Evolutionary conservation across 2,329 filamentous ascomycete species (phyloP).

Genomic region (Coleophoma eucalyptorum): DNA sequence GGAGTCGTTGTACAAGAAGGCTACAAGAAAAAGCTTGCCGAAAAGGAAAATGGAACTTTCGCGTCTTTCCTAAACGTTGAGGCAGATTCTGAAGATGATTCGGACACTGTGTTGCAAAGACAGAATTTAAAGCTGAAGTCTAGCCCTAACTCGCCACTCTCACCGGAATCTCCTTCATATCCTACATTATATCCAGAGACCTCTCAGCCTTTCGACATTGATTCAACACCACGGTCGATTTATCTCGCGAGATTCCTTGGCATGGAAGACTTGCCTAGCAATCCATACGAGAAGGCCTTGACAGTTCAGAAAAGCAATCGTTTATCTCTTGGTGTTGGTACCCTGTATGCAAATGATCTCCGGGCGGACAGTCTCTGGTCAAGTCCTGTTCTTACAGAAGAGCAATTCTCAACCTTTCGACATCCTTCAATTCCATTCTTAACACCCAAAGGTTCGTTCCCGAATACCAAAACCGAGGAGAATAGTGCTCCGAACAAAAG

Average conservation of each 20-base stretch:
- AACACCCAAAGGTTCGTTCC: not conserved
- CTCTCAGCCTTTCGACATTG: conserved; percentile 3
- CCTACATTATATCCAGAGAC: conserved; percentile 6
- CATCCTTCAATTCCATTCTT: not conserved
- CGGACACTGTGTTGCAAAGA: not conserved
- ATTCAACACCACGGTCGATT: not conserved
- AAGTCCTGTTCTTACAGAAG: conserved; percentile 3
- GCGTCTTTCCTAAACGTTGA: conserved; percentile 31
- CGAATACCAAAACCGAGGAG: not conserved
- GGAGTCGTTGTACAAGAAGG: conserved; percentile 68
- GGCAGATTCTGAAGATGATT: not conserved
- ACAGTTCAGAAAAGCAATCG: not conserved
- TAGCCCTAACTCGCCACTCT: conserved; percentile 6
- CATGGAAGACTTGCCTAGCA: conserved; percentile 2
- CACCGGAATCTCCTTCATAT: not conserved
- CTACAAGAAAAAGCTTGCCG: conserved; percentile 50
- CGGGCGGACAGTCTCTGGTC: conserved; percentile 14
- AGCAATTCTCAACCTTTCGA: not conserved
- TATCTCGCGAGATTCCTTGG: conserved; percentile 13
- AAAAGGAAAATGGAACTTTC: conserved; percentile 41
- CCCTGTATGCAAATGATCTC: conserved; percentile 14
- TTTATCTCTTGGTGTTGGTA: conserved; percentile 6
- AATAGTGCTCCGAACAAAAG: not conserved
- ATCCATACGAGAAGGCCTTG: not conserved
- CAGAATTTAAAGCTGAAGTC: conserved; percentile 12